Conservation (phyloP, 2,329 filamentous ascomycete genomes). For the Myriosclerotinia curreyana region DNA sequence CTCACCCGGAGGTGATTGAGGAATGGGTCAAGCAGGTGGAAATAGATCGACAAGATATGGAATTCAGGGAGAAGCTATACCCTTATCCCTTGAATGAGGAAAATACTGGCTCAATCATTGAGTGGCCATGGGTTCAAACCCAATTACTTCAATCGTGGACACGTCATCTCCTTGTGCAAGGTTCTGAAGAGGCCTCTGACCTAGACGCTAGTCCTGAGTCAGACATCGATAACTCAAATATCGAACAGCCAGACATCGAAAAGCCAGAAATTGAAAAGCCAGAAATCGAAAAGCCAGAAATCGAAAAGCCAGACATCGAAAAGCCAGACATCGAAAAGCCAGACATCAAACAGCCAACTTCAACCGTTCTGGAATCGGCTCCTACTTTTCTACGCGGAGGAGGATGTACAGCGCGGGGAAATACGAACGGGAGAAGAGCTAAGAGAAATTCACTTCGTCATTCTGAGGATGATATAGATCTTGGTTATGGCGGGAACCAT, state of each 20-base stretch:
- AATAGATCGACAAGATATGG: not conserved
- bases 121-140: slow-evolving; percentile 8
- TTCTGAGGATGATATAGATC: not conserved
- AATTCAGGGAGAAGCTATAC: not conserved
- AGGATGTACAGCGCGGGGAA: not conserved
- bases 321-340: too few relatives aligned
- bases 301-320: too few relatives aligned
- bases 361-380: not conserved
- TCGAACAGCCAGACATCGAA: too few relatives aligned
- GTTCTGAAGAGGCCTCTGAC: not conserved
- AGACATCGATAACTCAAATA: too few relatives aligned
- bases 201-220: not conserved
- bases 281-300: too few relatives aligned
- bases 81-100: not conserved
- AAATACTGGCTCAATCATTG: not conserved
- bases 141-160: not conserved
- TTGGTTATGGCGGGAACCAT: slow-evolving; percentile 7
- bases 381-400: not conserved
- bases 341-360: not conserved
- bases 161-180: too few relatives aligned
- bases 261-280: not conserved
- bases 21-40: not conserved
- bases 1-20: not conserved
- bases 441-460: not conserved
- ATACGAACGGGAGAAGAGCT: not conserved